Percentiles rank a stretch among this genome's conserved stretches.
These are phyloP conservation scores for Lunularia cruciata DNA, from an alignment of 225 moss, liverwort and hornwort genomes.

Conservation along the genomic window DNA sequence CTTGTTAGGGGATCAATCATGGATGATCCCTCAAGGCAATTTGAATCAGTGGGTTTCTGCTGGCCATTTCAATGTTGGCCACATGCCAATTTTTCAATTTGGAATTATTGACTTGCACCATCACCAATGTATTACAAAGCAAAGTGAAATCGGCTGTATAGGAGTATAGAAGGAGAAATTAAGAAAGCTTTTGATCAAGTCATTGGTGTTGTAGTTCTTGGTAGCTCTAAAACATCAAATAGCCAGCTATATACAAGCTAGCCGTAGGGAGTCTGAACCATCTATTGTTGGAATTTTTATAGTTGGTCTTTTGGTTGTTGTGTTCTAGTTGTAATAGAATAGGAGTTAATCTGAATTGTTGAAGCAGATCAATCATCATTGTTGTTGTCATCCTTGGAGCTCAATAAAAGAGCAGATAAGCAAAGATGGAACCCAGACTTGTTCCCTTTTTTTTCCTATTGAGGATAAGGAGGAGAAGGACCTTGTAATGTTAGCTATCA, in stretches of 20 bases:
- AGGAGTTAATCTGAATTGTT: no score
- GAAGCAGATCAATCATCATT: no score
- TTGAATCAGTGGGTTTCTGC: conserved; percentile 47
- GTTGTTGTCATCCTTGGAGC: background rate
- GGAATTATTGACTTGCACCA: conserved; percentile 50
- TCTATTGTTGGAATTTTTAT: background rate
- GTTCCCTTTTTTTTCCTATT: conserved; percentile 20
- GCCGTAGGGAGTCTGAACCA: no score
- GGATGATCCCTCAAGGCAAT: conserved; percentile 65
- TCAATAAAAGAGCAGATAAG: no score
- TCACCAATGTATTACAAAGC: background rate
- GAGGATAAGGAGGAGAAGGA: conserved; percentile 12
- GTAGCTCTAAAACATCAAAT: background rate
- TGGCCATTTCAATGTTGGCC: conserved; percentile 57
- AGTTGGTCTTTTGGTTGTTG: background rate
- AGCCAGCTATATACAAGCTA: no score
- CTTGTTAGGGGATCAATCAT: conserved; percentile 54
- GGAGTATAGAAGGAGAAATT: background rate
- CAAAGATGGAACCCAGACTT: conserved; percentile 4
- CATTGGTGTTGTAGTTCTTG: background rate
- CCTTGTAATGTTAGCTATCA: conserved; percentile 20
- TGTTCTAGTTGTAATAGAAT: background rate
- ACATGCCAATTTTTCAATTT: conserved; percentile 96
- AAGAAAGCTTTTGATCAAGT: background rate
- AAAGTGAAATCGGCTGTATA: background rate